A percentile compares a stretch with the other conserved stretches of the same genome.
phyloP scores from a whole-genome alignment of 148 eudicot species.

The Amaranthus palmeri region DNA sequence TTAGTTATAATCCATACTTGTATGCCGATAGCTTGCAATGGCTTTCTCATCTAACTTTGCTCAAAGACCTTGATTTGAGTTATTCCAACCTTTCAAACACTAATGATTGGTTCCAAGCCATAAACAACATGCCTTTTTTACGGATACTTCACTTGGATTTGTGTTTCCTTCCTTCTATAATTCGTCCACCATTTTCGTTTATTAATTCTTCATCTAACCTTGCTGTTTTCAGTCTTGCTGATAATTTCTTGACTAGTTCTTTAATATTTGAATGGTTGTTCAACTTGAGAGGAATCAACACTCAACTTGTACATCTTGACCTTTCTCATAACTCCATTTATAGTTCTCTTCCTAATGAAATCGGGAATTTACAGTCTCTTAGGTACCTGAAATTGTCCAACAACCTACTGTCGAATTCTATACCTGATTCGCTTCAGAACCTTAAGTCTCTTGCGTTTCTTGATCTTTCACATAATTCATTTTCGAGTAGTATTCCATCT shows the following conservation, averaged over 20 bases:
- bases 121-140: constrained; percentile 14
- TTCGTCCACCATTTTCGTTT: neutral
- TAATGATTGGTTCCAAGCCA: constrained; percentile 1
- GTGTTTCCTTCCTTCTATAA: neutral
- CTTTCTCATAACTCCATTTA: constrained; percentile 1
- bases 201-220: constrained; percentile 12
- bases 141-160: neutral
- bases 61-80: neutral
- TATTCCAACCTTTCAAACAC: neutral
- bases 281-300: constrained; percentile 11
- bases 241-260: constrained; percentile 2
- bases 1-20: neutral
- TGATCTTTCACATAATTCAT: constrained; percentile 4
- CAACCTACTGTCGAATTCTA: constrained; percentile 10
- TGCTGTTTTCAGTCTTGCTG: neutral
- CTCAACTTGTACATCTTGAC: neutral
- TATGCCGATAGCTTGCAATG: neutral
- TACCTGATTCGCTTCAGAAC: neutral
- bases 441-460: constrained; percentile 6
- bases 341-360: constrained; percentile 1
- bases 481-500: constrained; percentile 18
- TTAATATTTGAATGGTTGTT: constrained; percentile 20
- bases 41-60: neutral
- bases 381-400: constrained; percentile 10
- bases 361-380: constrained; percentile 1